Percentiles rank a stretch among this genome's conserved stretches.
These are phyloP conservation scores for Pseudogymnoascus sp. DNA, from an alignment of 2,329 filamentous ascomycete genomes.

Conservation along the genomic window DNA sequence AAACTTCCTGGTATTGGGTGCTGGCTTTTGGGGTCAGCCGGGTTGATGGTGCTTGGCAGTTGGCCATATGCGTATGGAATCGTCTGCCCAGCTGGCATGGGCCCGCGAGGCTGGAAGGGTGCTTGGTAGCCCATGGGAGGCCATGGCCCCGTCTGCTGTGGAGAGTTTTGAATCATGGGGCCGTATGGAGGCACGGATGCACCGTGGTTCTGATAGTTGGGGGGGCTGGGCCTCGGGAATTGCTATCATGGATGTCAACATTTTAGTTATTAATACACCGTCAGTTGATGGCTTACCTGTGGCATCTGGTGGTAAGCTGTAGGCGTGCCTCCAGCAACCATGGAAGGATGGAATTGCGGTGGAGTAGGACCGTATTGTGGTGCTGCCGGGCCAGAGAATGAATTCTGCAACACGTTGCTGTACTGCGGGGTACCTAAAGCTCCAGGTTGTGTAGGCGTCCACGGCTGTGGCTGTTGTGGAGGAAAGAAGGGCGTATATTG, in stretches of 20 bases:
- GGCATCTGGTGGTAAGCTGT: slow-evolving; percentile 21
- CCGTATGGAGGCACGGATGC: slow-evolving; percentile 28
- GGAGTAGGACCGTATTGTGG: slow-evolving; percentile 37
- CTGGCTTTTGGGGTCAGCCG: slow-evolving; percentile 65
- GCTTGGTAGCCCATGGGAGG: slow-evolving; percentile 21
- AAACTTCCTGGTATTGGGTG: slow-evolving; percentile 82
- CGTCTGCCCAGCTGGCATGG: slow-evolving; percentile 21
- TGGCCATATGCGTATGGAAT: slow-evolving; percentile 73
- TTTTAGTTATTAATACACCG: slow-evolving; percentile 10
- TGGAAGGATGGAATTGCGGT: slow-evolving; percentile 24
- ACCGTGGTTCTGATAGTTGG: slow-evolving; percentile 27
- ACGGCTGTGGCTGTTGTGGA: slow-evolving; percentile 49
- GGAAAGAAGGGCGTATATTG: slow-evolving; percentile 65
- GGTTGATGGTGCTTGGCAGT: slow-evolving; percentile 61
- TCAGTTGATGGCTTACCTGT: slow-evolving; percentile 17
- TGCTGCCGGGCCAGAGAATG: slow-evolving; percentile 22
- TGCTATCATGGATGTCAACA: slow-evolving; percentile 17
- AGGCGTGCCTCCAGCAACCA: slow-evolving; percentile 36
- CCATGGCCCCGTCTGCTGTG: slow-evolving; percentile 26
- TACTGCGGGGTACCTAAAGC: slow-evolving; percentile 42
- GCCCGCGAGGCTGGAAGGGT: slow-evolving; percentile 24
- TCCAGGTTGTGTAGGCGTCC: slow-evolving; percentile 49
- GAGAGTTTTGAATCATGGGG: slow-evolving; percentile 27
- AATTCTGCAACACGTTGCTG: slow-evolving; percentile 37
- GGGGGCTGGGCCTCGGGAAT: slow-evolving; percentile 24